phyloP scores from a whole-genome alignment of 139 green algal species.

The Monoraphidium neglectum region DNA sequence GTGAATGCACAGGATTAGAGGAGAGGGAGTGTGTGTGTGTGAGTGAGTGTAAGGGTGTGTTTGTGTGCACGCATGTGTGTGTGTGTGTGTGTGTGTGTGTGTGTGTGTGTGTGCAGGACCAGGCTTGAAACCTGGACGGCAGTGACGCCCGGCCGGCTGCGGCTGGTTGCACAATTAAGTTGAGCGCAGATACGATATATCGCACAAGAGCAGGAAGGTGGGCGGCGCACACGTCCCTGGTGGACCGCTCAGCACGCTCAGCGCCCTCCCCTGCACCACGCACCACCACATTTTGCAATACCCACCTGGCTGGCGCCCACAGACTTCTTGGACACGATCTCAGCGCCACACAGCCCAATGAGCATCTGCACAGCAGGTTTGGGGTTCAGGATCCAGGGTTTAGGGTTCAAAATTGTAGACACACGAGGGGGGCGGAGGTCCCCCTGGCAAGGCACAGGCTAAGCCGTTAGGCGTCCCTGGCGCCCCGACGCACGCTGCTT shows the following conservation, averaged over 20 bases:
- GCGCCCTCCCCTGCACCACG: not conserved
- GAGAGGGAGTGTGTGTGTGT: not conserved
- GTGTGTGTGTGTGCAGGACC: no score
- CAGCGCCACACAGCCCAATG: slow-evolving; percentile 92
- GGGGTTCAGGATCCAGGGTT: not conserved
- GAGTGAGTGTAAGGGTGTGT: not conserved
- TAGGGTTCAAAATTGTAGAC: not conserved
- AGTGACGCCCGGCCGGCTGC: no score
- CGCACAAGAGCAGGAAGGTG: no score
- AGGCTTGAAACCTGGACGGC: no score
- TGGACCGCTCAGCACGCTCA: not conserved
- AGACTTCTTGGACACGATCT: slow-evolving; percentile 50
- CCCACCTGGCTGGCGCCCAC: slow-evolving; percentile 51
- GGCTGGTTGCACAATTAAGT: no score
- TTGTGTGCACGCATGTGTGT: not conserved
- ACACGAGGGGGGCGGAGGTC: not conserved
- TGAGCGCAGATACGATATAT: no score
- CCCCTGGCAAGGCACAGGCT: no score
- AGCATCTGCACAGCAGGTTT: slow-evolving; percentile 70
- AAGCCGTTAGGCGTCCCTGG: no score
- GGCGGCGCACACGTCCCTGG: not conserved
- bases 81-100: no score
- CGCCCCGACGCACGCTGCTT: no score
- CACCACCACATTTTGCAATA: not conserved
- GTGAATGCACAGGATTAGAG: not conserved